Percentiles rank a stretch among this genome's conserved stretches.
These are phyloP conservation scores for Fraxinus paxiana DNA, from an alignment of 305 asterid species.

Conservation along the genomic window DNA sequence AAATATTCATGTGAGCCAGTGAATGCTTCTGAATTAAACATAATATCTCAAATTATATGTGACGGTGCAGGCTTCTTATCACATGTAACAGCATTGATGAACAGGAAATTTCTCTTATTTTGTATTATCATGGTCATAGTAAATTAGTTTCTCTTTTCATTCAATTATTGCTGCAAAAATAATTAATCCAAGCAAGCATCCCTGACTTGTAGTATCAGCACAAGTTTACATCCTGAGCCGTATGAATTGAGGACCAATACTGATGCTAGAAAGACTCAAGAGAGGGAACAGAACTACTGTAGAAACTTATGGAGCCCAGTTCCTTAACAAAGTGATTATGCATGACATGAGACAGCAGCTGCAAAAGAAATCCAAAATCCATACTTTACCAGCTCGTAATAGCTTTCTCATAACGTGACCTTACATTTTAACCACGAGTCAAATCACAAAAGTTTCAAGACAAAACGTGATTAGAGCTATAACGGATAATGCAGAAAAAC, in stretches of 20 bases:
- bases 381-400: conserved; percentile 9
- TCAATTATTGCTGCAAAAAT: not conserved
- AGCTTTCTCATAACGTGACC: conserved; percentile 1
- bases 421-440: conserved; percentile 13
- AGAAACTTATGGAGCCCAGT: not conserved
- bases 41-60: not conserved
- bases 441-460: conserved; percentile 13
- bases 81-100: not conserved
- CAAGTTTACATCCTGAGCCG: not conserved
- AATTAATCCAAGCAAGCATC: not conserved
- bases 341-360: not conserved
- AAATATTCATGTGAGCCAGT: not conserved
- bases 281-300: not conserved
- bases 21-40: not conserved
- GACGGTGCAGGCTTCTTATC: not conserved
- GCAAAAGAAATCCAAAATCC: not conserved
- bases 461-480: conserved; percentile 1
- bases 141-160: not conserved
- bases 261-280: not conserved
- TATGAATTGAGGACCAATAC: not conserved
- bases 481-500: conserved; percentile 3
- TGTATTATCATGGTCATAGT: not conserved
- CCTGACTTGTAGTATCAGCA: not conserved
- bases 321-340: not conserved
- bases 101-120: not conserved